phyloP scores from a whole-genome alignment of 345 rosid species.

The Lepidium africanum region DNA sequence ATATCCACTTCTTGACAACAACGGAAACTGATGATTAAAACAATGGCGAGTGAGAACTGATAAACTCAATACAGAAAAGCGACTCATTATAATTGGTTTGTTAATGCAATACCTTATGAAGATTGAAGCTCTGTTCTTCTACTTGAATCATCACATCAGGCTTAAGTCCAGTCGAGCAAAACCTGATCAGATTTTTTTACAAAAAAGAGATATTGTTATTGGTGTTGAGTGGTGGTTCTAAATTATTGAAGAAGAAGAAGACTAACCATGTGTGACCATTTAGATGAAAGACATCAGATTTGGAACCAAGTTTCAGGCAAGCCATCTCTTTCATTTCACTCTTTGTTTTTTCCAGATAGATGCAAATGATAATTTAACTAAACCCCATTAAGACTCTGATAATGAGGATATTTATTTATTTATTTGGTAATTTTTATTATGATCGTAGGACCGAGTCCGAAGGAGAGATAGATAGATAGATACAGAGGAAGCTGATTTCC shows the following conservation, averaged over 20 bases:
- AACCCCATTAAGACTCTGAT: constrained; percentile 1
- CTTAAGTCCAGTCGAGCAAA: constrained; percentile 67
- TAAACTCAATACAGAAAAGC: too few species aligned
- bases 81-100: background rate
- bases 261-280: constrained; percentile 63
- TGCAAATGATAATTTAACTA: background rate
- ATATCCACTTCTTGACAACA: constrained; percentile 77
- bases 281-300: constrained; percentile 68
- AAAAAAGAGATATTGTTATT: background rate
- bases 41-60: background rate
- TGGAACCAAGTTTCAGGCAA: constrained; percentile 85
- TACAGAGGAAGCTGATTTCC: constrained; percentile 29
- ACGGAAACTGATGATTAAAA: constrained; percentile 53
- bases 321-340: constrained; percentile 40
- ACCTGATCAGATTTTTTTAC: constrained; percentile 36
- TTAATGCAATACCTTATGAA: constrained; percentile 73
- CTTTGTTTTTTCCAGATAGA: background rate
- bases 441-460: constrained; percentile 43
- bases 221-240: background rate
- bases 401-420: background rate
- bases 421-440: constrained; percentile 1
- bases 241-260: background rate
- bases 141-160: constrained; percentile 73
- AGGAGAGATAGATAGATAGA: constrained; percentile 50
- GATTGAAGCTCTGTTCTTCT: constrained; percentile 61